A percentile compares a stretch with the other conserved stretches of the same genome.
Conservation (phyloP, 2,329 filamentous ascomycete genomes). For the Tetracladium maxilliforme region DNA sequence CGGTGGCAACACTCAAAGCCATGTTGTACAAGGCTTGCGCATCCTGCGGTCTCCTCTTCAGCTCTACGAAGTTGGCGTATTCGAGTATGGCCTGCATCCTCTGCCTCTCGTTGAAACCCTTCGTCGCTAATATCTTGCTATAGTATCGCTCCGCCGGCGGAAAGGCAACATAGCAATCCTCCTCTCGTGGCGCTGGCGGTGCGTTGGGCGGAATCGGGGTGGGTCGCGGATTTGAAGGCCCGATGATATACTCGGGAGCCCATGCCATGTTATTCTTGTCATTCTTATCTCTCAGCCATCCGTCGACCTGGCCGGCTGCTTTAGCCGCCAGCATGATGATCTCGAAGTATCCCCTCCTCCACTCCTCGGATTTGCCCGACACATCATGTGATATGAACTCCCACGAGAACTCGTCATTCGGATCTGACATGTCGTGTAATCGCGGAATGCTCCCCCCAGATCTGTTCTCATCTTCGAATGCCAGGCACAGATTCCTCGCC, state of each 20-base stretch:
- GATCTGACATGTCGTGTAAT: no score
- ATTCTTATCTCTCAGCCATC: constrained; percentile 58
- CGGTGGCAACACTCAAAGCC: constrained; percentile 60
- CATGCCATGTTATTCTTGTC: constrained; percentile 48
- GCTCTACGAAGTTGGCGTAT: constrained; percentile 76
- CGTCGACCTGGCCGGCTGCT: constrained; percentile 68
- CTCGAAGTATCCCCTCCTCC: constrained; percentile 77
- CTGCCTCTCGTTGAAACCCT: constrained; percentile 66
- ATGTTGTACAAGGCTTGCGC: constrained; percentile 61
- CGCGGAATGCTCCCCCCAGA: no score
- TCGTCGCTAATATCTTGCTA: constrained; percentile 64
- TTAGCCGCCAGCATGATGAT: constrained; percentile 63
- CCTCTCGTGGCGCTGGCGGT: constrained; percentile 50
- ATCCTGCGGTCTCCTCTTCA: constrained; percentile 49
- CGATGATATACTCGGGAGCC: constrained; percentile 58
- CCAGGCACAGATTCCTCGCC: no score
- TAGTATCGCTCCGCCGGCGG: constrained; percentile 65
- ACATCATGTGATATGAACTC: no score
- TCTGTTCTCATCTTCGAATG: no score
- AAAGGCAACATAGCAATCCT: constrained; percentile 59
- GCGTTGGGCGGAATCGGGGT: constrained; percentile 54
- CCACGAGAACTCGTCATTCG: no score
- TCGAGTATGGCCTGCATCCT: constrained; percentile 68
- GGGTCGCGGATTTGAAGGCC: constrained; percentile 72
- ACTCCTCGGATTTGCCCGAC: constrained; percentile 58